Conservation (phyloP, 345 rosid species). For the Pelargonium nanum region DNA sequence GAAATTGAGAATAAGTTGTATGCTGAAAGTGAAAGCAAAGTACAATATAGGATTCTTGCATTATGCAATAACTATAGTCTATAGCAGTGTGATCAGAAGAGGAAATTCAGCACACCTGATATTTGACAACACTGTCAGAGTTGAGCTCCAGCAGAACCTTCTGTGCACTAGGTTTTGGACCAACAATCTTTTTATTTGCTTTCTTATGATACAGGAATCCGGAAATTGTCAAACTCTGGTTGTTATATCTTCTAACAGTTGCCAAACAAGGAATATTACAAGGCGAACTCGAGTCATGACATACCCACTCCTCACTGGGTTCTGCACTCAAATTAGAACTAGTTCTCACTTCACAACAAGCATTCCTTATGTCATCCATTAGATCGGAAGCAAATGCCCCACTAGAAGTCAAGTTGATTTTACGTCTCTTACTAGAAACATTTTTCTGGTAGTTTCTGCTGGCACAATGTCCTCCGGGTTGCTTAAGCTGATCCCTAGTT, state of each 20-base stretch:
- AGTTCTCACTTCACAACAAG: conserved; percentile 1
- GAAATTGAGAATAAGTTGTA: conserved; percentile 10
- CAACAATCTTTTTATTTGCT: conserved; percentile 17
- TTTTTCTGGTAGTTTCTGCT: conserved; percentile 16
- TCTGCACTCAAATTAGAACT: conserved; percentile 10
- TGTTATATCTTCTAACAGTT: conserved; percentile 28
- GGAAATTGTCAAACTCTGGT: conserved; percentile 15
- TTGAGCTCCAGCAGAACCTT: conserved; percentile 59
- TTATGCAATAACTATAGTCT: background rate
- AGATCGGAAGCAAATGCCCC: conserved; percentile 10
- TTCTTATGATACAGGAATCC: conserved; percentile 34
- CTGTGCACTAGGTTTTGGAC: conserved; percentile 21
- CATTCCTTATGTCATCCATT: conserved; percentile 10
- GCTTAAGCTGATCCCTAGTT: conserved; percentile 11
- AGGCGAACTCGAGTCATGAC: conserved; percentile 15
- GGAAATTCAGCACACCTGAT: conserved; percentile 31
- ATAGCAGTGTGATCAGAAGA: background rate
- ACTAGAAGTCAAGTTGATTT: conserved; percentile 19
- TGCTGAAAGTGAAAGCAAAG: background rate
- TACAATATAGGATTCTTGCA: background rate
- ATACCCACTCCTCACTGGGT: conserved; percentile 4
- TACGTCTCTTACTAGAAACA: conserved; percentile 42
- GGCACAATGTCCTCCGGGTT: conserved; percentile 3
- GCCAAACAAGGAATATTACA: conserved; percentile 45
- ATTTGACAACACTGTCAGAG: conserved; percentile 25